Evolutionary conservation across 441 rosid species (phyloP).

Genomic region (Gossypium gossypioides): DNA sequence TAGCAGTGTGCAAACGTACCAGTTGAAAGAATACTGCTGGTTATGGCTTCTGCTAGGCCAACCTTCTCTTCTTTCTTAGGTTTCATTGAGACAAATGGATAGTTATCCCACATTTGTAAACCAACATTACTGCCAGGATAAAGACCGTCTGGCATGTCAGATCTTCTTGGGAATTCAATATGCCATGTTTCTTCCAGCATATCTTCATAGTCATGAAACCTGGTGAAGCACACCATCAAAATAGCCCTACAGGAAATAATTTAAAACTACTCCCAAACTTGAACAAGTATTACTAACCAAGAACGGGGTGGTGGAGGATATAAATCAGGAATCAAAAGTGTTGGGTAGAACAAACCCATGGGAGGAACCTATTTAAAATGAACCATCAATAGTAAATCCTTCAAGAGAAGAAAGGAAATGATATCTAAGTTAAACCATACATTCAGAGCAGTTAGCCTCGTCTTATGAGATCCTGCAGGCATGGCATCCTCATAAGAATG

Average conservation of each 20-base stretch:
- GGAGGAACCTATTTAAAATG: constrained; percentile 66
- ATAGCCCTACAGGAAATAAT: not conserved
- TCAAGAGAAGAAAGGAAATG: constrained; percentile 7
- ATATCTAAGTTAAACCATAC: constrained; percentile 29
- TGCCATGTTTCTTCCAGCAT: constrained; percentile 91
- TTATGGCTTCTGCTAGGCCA: constrained; percentile 93
- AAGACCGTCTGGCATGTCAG: constrained; percentile 49
- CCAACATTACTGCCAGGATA: constrained; percentile 47
- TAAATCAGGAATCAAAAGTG: constrained; percentile 76
- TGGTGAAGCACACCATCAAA: constrained; percentile 19
- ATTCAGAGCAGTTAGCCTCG: constrained; percentile 77
- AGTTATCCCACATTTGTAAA: constrained; percentile 75
- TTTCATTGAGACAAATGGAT: constrained; percentile 44
- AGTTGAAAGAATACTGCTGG: constrained; percentile 76
- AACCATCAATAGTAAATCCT: constrained; percentile 11
- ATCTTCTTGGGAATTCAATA: constrained; percentile 68
- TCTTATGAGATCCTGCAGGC: constrained; percentile 73
- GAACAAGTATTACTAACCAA: constrained; percentile 40
- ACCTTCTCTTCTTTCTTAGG: constrained; percentile 93
- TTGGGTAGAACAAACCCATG: constrained; percentile 89
- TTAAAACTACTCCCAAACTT: constrained; percentile 3
- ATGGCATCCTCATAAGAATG: constrained; percentile 70
- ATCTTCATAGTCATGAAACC: constrained; percentile 87
- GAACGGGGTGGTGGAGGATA: constrained; percentile 82
- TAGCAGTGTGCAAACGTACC: constrained; percentile 32